Evolutionary conservation across 176 grass and related monocot species (phyloP), one percentile per base, ranked within the genome.

Genomic region (Oryza rufipogon): DNA sequence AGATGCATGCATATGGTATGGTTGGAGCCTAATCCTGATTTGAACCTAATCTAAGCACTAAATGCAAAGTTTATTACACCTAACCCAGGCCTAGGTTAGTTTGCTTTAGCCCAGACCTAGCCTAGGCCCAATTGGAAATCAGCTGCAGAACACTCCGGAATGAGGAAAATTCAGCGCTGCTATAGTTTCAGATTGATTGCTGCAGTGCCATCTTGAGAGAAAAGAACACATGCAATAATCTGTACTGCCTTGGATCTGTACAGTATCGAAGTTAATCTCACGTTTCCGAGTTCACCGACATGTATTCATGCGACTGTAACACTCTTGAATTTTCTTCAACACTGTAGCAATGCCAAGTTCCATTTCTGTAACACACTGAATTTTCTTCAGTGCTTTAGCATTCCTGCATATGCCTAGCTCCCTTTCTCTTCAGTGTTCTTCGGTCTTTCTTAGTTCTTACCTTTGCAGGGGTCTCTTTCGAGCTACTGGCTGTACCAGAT

Each of bases 1-100:
- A 56, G 45, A 80, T 80, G 44, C 78, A 68, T 44, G 48, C 48
- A 66, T 32, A 32, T 70, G 17, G 34, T 14, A 81, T 28, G n/a
- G 16, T 51, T 22, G 20, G 44, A 80, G 28, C 16, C 5, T 36
- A 51, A 68, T 51, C 66, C 48, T 51, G 17, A 48, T 71, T 70
- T 71, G 33, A 71, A 23, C 66, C 46, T 39, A 81, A 71, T 60
- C 13, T 47, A 81, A 19, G 25, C 47, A 17, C 7, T 58, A 54
- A 68, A 80, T 34, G 63, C 10, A 45, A 80, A 67, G 64, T 32
- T 52, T 52, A 52, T 76, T 76, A 1, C 22, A 76, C 30, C 49
- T 22, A 76, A 39, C 10, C 16, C 28, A 16, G 28, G 9, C 34
- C 49, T 54, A 75, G 26, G 51, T 56, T 7, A 36, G 28, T 75